A percentile compares a stretch with the other conserved stretches of the same genome.
These are phyloP conservation scores for Penicillium samsonianum DNA, from an alignment of 495 filamentous ascomycete genomes.

Conservation along the genomic window DNA sequence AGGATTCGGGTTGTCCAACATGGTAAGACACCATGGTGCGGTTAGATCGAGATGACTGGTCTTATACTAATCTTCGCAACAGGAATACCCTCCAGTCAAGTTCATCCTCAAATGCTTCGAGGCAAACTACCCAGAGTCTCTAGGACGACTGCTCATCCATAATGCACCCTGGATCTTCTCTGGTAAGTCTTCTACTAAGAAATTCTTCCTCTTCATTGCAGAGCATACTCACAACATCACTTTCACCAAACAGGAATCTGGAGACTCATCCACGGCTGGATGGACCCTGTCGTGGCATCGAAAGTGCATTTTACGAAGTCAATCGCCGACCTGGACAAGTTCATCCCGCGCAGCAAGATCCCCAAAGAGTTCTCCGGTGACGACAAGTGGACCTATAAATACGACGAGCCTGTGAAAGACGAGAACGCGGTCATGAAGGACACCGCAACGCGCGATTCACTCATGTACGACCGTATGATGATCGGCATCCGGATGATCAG, in stretches of 20 bases:
- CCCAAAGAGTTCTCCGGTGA: conserved; percentile 73
- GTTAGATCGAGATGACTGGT: too few species aligned
- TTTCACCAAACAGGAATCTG: conserved; percentile 54
- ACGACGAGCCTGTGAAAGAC: conserved; percentile 66
- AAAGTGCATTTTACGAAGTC: conserved; percentile 89
- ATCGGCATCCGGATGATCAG: conserved; percentile 66
- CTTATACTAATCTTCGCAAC: neutral
- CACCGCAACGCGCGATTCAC: conserved; percentile 51
- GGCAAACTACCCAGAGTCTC: conserved; percentile 86
- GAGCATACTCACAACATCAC: conserved; percentile 7
- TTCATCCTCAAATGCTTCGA: conserved; percentile 97
- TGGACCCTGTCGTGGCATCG: conserved; percentile 85
- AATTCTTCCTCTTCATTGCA: neutral
- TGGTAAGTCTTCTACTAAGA: conserved; percentile 41
- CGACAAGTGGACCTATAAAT: conserved; percentile 80
- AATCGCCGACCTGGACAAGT: conserved; percentile 69
- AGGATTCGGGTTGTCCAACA: conserved; percentile 71
- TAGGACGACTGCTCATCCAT: conserved; percentile 83
- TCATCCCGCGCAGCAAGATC: conserved; percentile 65
- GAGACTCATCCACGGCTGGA: conserved; percentile 87
- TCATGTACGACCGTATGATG: conserved; percentile 55
- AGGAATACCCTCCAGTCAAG: conserved; percentile 90
- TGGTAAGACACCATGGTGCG: conserved; percentile 55
- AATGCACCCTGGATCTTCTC: conserved; percentile 92
- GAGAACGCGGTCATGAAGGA: conserved; percentile 74